Conservation (phyloP, 495 filamentous ascomycete species). For the Penicillium atrosanguineum region DNA sequence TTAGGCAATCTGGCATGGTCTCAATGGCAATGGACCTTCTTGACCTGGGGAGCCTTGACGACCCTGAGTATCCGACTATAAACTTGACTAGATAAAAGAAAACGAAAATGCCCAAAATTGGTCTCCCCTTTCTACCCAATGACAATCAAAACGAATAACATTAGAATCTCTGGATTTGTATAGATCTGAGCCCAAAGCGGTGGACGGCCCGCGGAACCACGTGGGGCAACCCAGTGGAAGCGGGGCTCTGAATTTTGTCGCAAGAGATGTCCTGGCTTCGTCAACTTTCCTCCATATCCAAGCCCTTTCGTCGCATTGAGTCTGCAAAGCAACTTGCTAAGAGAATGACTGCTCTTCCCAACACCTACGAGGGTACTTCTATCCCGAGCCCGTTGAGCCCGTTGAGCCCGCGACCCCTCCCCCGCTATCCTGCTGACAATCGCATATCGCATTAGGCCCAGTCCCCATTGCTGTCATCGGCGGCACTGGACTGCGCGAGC, state of each 20-base stretch:
- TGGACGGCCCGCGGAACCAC: constrained; percentile 19
- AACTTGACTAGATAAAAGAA: too few species aligned
- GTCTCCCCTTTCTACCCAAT: too few species aligned
- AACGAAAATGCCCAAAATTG: too few species aligned
- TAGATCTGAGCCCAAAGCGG: neutral
- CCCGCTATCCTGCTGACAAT: constrained; percentile 19
- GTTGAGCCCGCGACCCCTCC: constrained; percentile 13
- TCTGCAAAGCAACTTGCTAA: constrained; percentile 35
- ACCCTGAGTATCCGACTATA: too few species aligned
- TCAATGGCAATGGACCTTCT: too few species aligned
- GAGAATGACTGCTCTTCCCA: constrained; percentile 56
- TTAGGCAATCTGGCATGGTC: too few species aligned
- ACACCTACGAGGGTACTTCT: constrained; percentile 51
- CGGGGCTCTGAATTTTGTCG: constrained; percentile 13
- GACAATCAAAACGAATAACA: too few species aligned
- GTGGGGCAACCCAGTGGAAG: constrained; percentile 24
- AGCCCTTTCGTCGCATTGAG: constrained; percentile 35
- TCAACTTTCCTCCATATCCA: constrained; percentile 27
- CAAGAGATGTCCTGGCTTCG: constrained; percentile 21
- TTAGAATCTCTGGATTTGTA: neutral
- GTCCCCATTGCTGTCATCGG: constrained; percentile 95
- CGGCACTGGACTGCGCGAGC: constrained; percentile 80
- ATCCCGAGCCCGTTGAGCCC: neutral
- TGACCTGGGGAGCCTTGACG: too few species aligned
- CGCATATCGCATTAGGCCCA: constrained; percentile 50